phyloP scores from a whole-genome alignment of 2,329 filamentous ascomycete genomes.

The Colletotrichum orbiculare region DNA sequence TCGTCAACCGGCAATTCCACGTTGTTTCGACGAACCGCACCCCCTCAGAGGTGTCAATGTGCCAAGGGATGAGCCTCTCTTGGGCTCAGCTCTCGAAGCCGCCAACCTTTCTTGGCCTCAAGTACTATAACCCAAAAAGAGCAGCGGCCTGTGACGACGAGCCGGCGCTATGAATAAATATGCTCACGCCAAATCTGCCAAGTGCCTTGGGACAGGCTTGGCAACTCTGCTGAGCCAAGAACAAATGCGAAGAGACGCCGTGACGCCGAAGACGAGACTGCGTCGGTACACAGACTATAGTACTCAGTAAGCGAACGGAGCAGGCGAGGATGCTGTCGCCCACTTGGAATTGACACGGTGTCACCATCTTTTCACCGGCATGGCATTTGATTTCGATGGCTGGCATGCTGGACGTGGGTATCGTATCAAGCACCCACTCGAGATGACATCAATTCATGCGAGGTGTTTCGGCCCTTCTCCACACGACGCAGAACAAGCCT shows the following conservation, averaged over 20 bases:
- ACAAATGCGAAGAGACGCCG: background rate
- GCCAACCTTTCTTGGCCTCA: background rate
- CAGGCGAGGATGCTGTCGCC: background rate
- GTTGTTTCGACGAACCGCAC: background rate
- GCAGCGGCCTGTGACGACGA: background rate
- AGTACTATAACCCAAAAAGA: background rate
- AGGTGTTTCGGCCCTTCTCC: slow-evolving; percentile 13
- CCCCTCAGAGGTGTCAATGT: background rate
- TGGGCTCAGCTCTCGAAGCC: background rate
- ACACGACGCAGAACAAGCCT: background rate
- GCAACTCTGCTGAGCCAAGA: slow-evolving; percentile 15
- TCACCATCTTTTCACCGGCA: slow-evolving; percentile 6
- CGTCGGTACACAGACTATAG: no score
- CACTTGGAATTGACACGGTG: slow-evolving; percentile 10
- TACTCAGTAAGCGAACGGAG: background rate
- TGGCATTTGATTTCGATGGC: background rate
- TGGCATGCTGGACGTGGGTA: slow-evolving; percentile 5
- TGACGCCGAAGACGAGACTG: no score
- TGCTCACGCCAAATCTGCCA: slow-evolving; percentile 23
- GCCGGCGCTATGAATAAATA: slow-evolving; percentile 11
- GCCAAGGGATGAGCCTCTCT: slow-evolving; percentile 33
- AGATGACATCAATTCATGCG: slow-evolving; percentile 18
- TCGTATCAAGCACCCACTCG: slow-evolving; percentile 1
- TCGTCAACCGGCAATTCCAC: background rate
- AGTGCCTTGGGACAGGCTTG: slow-evolving; percentile 16